Base-by-base conservation (phyloP, 2,329 filamentous ascomycete genomes). In the Coniochaeta sp. region DNA sequence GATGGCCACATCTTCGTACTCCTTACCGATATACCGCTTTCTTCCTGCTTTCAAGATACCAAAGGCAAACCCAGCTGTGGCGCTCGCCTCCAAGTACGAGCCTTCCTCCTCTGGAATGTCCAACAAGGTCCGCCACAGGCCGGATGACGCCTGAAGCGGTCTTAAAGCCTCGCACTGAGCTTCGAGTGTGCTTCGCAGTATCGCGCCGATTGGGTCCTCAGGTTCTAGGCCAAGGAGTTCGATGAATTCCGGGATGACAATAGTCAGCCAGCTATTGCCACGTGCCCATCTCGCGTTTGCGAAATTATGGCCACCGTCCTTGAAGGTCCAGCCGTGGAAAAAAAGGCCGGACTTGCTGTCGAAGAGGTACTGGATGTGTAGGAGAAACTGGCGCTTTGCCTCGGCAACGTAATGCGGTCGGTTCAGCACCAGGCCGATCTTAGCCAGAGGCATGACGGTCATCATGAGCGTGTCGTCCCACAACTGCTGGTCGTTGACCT, bases 401-500 rank as follows among this genome's bases (percentile, higher is more conserved):
- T 93, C 90, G 47, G 85, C 87, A 28, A 93, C 78, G 69, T 93
- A 93, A 65, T 89, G 82, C 0, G 88, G 87, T 1, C 89, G 78
- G 62, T 83, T 78, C 2, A 93, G 80, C 4, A 91, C 77, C 60
- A 86, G 80, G 0, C 90, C 90, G 62, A 92, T 92, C 76, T 93
- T 93, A 19, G 89, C 89, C 19, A 93, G 78, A 1, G 90, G 90
- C 73, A 93, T 76, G 6, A 91, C 89, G 0, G 89, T 92, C 90
- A 93, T 93, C 89, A 93, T 93, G 52, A 93, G 79, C 6, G 90
- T 93, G 70, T 93, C 90, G 66, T 92, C 90, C 90, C 90, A 93
- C 24, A 93, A 79, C 75, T 93, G 88, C 70, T 90, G 81, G 63
- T 86, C 79, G 72, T 93, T 91, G 64, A 83, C 80, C 2, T 84